Conservation (phyloP, 164 flowering plant species). For the Magnolia officinalis region DNA sequence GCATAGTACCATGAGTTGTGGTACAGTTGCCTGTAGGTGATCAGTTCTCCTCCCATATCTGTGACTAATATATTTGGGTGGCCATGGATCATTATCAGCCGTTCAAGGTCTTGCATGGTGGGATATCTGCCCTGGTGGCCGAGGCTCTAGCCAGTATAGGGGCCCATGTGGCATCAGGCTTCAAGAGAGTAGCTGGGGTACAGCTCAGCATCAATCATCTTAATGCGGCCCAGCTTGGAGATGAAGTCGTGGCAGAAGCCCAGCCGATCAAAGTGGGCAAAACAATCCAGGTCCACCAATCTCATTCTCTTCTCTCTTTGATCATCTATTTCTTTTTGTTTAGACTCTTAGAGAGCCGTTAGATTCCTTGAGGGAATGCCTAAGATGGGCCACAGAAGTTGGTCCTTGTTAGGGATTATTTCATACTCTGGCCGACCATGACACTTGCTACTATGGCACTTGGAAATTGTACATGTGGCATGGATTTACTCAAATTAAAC, state of each 20-base stretch:
- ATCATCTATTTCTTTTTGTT: not conserved
- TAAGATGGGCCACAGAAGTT: too few species aligned
- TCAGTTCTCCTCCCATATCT: too few species aligned
- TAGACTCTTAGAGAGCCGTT: too few species aligned
- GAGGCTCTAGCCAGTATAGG: conserved; percentile 72
- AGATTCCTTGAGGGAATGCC: too few species aligned
- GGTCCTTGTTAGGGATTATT: too few species aligned
- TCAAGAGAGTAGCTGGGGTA: conserved; percentile 60
- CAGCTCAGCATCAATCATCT: conserved; percentile 71
- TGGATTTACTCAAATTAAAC: too few species aligned
- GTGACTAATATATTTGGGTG: not conserved
- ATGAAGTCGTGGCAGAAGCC: conserved; percentile 52
- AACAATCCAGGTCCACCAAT: conserved; percentile 51
- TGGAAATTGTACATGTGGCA: too few species aligned
- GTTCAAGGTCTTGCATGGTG: conserved; percentile 62
- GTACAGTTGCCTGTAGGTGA: too few species aligned
- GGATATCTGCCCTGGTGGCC: conserved; percentile 67
- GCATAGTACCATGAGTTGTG: too few species aligned
- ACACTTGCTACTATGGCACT: too few species aligned
- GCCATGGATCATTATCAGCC: conserved; percentile 17
- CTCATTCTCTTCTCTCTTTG: not conserved
- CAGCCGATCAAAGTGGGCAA: conserved; percentile 49
- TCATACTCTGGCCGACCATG: too few species aligned
- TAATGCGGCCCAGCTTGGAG: conserved; percentile 54
- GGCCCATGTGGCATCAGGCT: conserved; percentile 65